These are phyloP conservation scores for Bipolaris zeicola DNA, from an alignment of 2,329 filamentous ascomycete species.

Conservation along the genomic window DNA sequence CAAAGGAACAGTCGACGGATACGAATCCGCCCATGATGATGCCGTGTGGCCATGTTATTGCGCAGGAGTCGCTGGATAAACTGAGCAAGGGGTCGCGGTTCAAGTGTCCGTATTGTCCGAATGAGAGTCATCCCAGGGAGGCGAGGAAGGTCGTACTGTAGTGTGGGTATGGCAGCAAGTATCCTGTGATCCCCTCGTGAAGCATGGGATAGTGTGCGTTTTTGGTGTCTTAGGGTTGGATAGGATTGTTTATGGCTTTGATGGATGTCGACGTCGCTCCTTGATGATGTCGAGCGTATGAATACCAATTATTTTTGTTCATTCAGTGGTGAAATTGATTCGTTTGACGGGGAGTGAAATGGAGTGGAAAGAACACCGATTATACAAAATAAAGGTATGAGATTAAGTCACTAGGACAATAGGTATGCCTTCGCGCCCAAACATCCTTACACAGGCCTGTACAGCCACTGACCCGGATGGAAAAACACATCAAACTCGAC, in stretches of 20 bases:
- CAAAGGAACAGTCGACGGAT: slow-evolving; percentile 94
- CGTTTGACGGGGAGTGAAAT: too few species aligned
- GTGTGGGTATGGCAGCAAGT: slow-evolving; percentile 1
- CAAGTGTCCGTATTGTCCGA: slow-evolving; percentile 97
- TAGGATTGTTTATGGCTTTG: background rate
- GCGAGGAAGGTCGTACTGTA: slow-evolving; percentile 56
- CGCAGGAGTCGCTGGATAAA: slow-evolving; percentile 78
- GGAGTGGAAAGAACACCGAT: too few species aligned
- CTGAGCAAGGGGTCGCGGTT: slow-evolving; percentile 80
- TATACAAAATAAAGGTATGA: too few species aligned
- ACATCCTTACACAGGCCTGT: slow-evolving; percentile 28
- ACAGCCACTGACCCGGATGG: slow-evolving; percentile 64
- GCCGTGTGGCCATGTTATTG: slow-evolving; percentile 92
- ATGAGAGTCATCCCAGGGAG: slow-evolving; percentile 77
- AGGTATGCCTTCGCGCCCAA: background rate
- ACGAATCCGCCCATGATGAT: slow-evolving; percentile 96
- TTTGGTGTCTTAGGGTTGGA: background rate
- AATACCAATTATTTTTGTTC: background rate
- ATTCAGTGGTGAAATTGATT: background rate
- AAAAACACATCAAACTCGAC: slow-evolving; percentile 72
- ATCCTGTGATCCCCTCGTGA: background rate
- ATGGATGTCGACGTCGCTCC: background rate
- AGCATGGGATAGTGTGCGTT: too few species aligned
- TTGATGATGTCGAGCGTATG: background rate
- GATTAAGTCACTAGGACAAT: too few species aligned